phyloP scores from a whole-genome alignment of 345 rosid species.

The Populus tremula region DNA sequence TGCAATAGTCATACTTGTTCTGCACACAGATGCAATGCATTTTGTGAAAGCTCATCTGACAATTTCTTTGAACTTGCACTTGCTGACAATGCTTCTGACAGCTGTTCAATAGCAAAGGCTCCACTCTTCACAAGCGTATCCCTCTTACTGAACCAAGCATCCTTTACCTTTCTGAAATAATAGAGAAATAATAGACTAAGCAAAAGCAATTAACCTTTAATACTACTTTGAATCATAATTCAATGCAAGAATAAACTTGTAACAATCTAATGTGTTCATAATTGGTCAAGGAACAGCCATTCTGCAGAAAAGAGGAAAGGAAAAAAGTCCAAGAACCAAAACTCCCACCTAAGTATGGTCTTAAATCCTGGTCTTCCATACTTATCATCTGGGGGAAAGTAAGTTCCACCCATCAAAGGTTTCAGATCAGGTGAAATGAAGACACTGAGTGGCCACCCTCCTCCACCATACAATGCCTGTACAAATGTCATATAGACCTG shows the following conservation, averaged over 20 bases:
- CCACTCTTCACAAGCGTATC: constrained; percentile 73
- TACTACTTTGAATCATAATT: not conserved
- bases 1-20: constrained; percentile 56
- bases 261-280: not conserved
- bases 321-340: not conserved
- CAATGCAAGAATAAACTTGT: not conserved
- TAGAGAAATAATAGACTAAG: not conserved
- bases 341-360: constrained; percentile 61
- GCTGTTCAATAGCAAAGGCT: constrained; percentile 74
- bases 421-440: constrained; percentile 93
- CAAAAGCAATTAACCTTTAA: not conserved
- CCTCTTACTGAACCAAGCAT: constrained; percentile 72
- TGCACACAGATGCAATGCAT: constrained; percentile 60
- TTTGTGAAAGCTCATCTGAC: constrained; percentile 57
- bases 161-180: constrained; percentile 69
- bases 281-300: not conserved
- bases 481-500: constrained; percentile 95
- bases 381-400: constrained; percentile 86
- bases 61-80: constrained; percentile 55
- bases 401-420: constrained; percentile 96
- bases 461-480: constrained; percentile 83
- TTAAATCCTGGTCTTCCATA: constrained; percentile 92
- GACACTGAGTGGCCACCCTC: constrained; percentile 92
- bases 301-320: not conserved
- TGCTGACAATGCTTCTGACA: constrained; percentile 79